These are phyloP conservation scores for Sedum album DNA, from an alignment of 164 flowering plant genomes.

Conservation along the genomic window DNA sequence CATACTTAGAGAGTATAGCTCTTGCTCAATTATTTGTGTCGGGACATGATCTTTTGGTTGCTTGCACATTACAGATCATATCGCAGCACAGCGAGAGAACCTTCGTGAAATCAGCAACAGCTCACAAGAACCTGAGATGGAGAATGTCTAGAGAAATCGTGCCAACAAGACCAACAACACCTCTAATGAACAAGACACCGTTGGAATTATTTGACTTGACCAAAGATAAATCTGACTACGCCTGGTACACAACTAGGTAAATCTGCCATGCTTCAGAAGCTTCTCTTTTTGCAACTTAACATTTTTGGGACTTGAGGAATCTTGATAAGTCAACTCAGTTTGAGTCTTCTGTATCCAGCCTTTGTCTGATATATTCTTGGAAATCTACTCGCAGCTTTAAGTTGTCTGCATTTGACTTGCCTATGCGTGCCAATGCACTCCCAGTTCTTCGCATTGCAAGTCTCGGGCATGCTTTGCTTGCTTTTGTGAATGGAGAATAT, in stretches of 20 bases:
- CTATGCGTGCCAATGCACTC: slow-evolving; percentile 23
- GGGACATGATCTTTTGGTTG: neutral
- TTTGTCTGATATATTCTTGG: neutral
- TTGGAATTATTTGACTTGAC: neutral
- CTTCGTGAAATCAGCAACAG: neutral
- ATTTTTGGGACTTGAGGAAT: neutral
- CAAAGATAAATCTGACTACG: neutral
- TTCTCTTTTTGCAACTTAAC: too few species aligned
- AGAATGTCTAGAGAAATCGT: neutral
- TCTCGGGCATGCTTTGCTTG: slow-evolving; percentile 66
- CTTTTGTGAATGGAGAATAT: neutral
- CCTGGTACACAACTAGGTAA: neutral
- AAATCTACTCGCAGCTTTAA: slow-evolving; percentile 30
- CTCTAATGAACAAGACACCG: neutral
- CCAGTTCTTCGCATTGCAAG: slow-evolving; percentile 55
- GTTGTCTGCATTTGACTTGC: slow-evolving; percentile 40
- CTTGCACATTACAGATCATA: neutral
- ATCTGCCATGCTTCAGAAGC: neutral
- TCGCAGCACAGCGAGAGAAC: neutral
- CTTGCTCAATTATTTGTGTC: too few species aligned
- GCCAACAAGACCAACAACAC: neutral
- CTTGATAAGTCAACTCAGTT: neutral
- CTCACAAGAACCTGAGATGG: slow-evolving; percentile 4
- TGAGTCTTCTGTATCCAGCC: neutral
- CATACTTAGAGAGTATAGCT: too few species aligned